A percentile compares a stretch with the other conserved stretches of the same genome.
phyloP scores from a whole-genome alignment of 345 rosid genomes.

The Pelargonium nanum region DNA sequence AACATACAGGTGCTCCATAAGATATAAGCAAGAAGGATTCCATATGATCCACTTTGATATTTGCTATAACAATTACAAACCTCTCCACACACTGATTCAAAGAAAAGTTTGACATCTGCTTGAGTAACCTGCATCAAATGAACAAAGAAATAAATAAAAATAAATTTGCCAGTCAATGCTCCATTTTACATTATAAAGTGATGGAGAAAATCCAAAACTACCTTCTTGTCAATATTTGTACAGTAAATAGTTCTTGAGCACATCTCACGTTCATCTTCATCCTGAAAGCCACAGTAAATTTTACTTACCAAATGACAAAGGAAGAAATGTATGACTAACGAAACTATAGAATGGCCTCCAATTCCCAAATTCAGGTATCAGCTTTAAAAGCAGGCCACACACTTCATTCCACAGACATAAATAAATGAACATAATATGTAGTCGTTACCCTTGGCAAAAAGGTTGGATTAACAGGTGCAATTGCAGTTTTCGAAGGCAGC shows the following conservation, averaged over 20 bases:
- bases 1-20: conserved; percentile 1
- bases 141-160: conserved; percentile 10
- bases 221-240: conserved; percentile 94
- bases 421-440: neutral
- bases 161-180: conserved; percentile 1
- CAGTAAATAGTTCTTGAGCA: conserved; percentile 95
- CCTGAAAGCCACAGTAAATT: conserved; percentile 32
- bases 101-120: conserved; percentile 70
- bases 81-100: conserved; percentile 86
- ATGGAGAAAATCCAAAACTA: conserved; percentile 11
- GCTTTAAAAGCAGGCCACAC: neutral
- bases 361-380: neutral
- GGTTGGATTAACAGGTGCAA: conserved; percentile 98
- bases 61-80: conserved; percentile 26
- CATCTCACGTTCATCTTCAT: conserved; percentile 97
- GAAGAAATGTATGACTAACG: conserved; percentile 3
- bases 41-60: neutral
- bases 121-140: conserved; percentile 58
- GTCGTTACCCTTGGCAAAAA: conserved; percentile 80
- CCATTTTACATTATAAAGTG: conserved; percentile 5
- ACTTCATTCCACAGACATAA: neutral
- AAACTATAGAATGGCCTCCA: neutral
- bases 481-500: conserved; percentile 97
- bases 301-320: conserved; percentile 7
- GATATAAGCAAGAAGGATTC: conserved; percentile 7